Percentiles rank a stretch among this genome's conserved stretches.
phyloP scores from a whole-genome alignment of 768 basidiomycete genomes.

The Hysterangium stoloniferum region DNA sequence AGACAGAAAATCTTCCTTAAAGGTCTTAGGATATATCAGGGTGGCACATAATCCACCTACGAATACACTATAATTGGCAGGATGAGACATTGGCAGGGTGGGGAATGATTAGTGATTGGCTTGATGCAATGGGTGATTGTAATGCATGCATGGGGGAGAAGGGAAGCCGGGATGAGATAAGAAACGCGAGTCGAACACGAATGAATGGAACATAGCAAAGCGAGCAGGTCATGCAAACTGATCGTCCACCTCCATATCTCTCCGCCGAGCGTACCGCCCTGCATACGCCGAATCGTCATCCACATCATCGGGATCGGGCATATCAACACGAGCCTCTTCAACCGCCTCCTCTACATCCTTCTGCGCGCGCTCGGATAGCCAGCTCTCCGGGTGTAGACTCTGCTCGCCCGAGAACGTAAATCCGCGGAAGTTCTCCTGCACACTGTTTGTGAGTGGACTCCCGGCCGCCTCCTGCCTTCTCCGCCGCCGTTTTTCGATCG shows the following conservation, averaged over 20 bases:
- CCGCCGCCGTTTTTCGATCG: slow-evolving; percentile 44
- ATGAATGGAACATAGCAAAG: too few relatives aligned
- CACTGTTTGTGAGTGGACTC: slow-evolving; percentile 78
- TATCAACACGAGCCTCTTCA: slow-evolving; percentile 18
- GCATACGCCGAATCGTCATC: slow-evolving; percentile 56
- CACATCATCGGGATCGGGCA: slow-evolving; percentile 68
- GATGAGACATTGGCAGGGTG: too few relatives aligned
- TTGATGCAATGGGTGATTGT: too few relatives aligned
- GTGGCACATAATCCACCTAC: too few relatives aligned
- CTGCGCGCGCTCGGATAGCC: slow-evolving; percentile 5
- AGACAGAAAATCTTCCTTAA: too few relatives aligned
- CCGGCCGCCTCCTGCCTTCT: slow-evolving; percentile 39
- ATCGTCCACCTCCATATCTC: slow-evolving; percentile 34
- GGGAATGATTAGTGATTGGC: too few relatives aligned
- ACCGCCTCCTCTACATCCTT: slow-evolving; percentile 30
- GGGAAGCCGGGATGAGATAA: too few relatives aligned
- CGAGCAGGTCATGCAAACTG: slow-evolving; percentile 13
- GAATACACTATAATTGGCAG: too few relatives aligned
- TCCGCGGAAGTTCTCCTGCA: slow-evolving; percentile 95
- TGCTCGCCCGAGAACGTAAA: slow-evolving; percentile 74
- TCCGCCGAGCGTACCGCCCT: slow-evolving; percentile 62
- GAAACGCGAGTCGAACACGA: too few relatives aligned
- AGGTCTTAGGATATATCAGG: too few relatives aligned
- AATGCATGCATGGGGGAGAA: too few relatives aligned
- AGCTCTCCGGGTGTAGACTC: slow-evolving; percentile 8